Evolutionary conservation across 2,329 filamentous ascomycete genomes (phyloP).

Genomic region (Colletotrichum musicola): DNA sequence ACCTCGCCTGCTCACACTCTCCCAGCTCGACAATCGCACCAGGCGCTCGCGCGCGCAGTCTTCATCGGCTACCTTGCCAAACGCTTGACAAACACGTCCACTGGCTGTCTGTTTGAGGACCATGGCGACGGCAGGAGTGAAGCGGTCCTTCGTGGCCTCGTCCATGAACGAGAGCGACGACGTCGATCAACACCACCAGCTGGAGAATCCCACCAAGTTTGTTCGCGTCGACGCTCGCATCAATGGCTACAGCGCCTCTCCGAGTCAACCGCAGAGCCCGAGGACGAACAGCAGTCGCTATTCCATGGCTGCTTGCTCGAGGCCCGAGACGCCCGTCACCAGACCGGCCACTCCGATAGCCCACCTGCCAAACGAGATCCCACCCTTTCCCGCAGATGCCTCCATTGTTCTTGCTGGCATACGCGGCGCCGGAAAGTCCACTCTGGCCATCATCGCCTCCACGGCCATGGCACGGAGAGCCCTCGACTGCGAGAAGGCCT

Average conservation of each 20-base stretch:
- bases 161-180: conserved; percentile 46
- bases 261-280: conserved; percentile 32
- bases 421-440: conserved; percentile 81
- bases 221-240: conserved; percentile 31
- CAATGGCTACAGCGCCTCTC: conserved; percentile 18
- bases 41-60: conserved; percentile 14
- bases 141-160: conserved; percentile 54
- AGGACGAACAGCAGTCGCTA: conserved; percentile 33
- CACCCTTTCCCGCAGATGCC: conserved; percentile 59
- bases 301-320: conserved; percentile 32
- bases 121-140: conserved; percentile 53
- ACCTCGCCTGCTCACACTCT: neutral
- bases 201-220: conserved; percentile 33
- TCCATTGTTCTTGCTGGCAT: conserved; percentile 81
- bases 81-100: conserved; percentile 9
- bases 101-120: conserved; percentile 14
- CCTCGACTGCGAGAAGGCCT: conserved; percentile 76
- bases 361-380: conserved; percentile 34
- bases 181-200: conserved; percentile 39
- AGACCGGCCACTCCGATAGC: conserved; percentile 27
- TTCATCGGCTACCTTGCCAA: conserved; percentile 22
- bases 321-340: conserved; percentile 29
- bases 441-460: conserved; percentile 80
- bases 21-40: conserved; percentile 12
- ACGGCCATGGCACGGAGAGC: conserved; percentile 77